Evolutionary conservation across 2,329 filamentous ascomycete genomes (phyloP).

Genomic region (Colletotrichum sp.): DNA sequence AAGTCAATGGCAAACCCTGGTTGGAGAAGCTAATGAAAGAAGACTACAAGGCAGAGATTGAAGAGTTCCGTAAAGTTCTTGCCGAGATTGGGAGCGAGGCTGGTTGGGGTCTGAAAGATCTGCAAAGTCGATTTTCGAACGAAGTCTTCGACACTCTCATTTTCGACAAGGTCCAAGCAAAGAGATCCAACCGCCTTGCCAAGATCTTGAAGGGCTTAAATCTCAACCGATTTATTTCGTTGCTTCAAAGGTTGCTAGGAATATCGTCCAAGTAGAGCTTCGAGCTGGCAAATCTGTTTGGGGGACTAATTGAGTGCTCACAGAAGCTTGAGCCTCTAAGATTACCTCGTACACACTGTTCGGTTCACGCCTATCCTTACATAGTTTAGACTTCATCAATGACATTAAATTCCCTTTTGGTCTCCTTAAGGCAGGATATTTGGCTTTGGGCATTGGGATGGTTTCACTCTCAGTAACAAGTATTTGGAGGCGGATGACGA

Average conservation of each 20-base stretch:
- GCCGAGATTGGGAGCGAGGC: slow-evolving; percentile 39
- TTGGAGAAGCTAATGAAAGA: slow-evolving; percentile 37
- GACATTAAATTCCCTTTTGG: not conserved
- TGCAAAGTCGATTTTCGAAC: slow-evolving; percentile 45
- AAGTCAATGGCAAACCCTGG: slow-evolving; percentile 32
- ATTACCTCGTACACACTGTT: not conserved
- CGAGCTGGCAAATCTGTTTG: not conserved
- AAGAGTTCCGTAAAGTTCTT: slow-evolving; percentile 37
- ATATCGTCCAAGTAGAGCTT: not conserved
- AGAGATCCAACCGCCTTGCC: not conserved
- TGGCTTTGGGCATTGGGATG: not conserved
- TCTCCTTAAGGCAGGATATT: not conserved
- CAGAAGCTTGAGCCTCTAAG: not conserved
- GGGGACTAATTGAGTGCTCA: not conserved
- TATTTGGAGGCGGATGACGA: not conserved
- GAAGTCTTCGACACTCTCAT: slow-evolving; percentile 39
- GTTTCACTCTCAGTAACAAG: not conserved
- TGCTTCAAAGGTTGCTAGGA: not conserved
- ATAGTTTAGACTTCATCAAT: not conserved
- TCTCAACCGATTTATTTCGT: not conserved
- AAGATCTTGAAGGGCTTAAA: not conserved
- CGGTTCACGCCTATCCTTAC: not conserved
- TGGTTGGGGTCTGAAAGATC: slow-evolving; percentile 41
- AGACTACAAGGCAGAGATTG: slow-evolving; percentile 42
- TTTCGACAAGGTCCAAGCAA: slow-evolving; percentile 9